Evolutionary conservation across 805 yeast species (phyloP).

Genomic region (Priceomyces medius): DNA sequence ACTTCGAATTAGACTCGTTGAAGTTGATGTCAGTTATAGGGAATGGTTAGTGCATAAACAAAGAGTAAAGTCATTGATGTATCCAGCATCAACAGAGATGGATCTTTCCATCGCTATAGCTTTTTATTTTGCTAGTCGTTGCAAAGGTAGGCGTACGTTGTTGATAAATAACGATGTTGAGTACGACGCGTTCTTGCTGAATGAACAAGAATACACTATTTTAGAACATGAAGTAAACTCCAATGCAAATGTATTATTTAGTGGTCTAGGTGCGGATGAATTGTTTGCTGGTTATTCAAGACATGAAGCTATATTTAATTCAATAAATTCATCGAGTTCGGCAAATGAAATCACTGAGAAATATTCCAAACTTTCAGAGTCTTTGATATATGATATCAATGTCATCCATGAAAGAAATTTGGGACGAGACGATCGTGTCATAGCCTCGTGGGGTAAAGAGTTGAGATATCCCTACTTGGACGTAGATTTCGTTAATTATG

Average conservation of each 20-base stretch:
- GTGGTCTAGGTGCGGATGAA: slow-evolving; percentile 98
- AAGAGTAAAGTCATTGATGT: slow-evolving; percentile 64
- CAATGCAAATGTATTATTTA: slow-evolving; percentile 66
- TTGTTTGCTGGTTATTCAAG: slow-evolving; percentile 94
- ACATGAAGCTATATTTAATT: slow-evolving; percentile 56
- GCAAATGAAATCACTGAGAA: slow-evolving; percentile 16
- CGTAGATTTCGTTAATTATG: slow-evolving; percentile 52
- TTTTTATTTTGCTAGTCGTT: slow-evolving; percentile 83
- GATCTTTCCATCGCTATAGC: slow-evolving; percentile 95
- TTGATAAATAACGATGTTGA: slow-evolving; percentile 8
- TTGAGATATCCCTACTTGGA: slow-evolving; percentile 85
- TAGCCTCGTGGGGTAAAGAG: slow-evolving; percentile 85
- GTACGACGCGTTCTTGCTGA: slow-evolving; percentile 18
- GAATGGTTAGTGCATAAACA: slow-evolving; percentile 54
- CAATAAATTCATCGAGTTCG: slow-evolving; percentile 17
- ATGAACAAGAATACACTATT: slow-evolving; percentile 8
- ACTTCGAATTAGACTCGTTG: slow-evolving; percentile 53
- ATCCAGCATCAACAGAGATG: slow-evolving; percentile 89
- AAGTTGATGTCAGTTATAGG: slow-evolving; percentile 70
- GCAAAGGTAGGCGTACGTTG: slow-evolving; percentile 23
- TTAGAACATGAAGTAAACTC: slow-evolving; percentile 40
- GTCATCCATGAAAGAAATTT: slow-evolving; percentile 77
- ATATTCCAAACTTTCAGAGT: slow-evolving; percentile 48
- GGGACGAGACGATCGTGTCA: slow-evolving; percentile 90
- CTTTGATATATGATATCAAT: slow-evolving; percentile 67